Conservation (phyloP, 2,329 filamentous ascomycete species). For the Alternaria arbusti region DNA sequence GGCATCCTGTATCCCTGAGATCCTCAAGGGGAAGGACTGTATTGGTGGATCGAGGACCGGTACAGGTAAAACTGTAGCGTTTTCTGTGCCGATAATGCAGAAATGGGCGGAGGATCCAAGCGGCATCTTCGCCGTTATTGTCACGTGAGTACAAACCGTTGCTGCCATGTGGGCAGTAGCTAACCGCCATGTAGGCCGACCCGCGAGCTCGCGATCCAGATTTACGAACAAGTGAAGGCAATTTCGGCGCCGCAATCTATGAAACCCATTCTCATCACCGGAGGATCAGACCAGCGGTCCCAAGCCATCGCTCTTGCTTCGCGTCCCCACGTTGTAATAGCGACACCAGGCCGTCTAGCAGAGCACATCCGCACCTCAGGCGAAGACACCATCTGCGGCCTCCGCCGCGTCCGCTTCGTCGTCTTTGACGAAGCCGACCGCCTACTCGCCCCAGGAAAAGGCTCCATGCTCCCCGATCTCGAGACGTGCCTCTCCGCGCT, state of each 20-base stretch:
- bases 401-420: slow-evolving; percentile 80
- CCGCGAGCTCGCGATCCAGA: slow-evolving; percentile 90
- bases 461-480: slow-evolving; percentile 93
- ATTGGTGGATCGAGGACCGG: slow-evolving; percentile 94
- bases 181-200: slow-evolving; percentile 22
- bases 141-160: slow-evolving; percentile 73
- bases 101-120: slow-evolving; percentile 91
- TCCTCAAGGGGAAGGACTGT: slow-evolving; percentile 84
- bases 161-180: not conserved
- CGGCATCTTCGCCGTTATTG: slow-evolving; percentile 85
- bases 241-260: slow-evolving; percentile 87
- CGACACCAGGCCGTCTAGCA: slow-evolving; percentile 86
- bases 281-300: slow-evolving; percentile 87
- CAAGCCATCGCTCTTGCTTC: slow-evolving; percentile 85
- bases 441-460: slow-evolving; percentile 74
- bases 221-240: slow-evolving; percentile 94
- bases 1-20: slow-evolving; percentile 89
- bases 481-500: slow-evolving; percentile 85
- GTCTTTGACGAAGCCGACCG: slow-evolving; percentile 97
- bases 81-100: slow-evolving; percentile 92
- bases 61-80: slow-evolving; percentile 96
- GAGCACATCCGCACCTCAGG: slow-evolving; percentile 94
- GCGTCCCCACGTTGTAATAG: slow-evolving; percentile 89
- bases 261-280: slow-evolving; percentile 88
- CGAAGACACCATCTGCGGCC: slow-evolving; percentile 83